Percentiles rank a stretch among this genome's conserved stretches.
phyloP scores from a whole-genome alignment of 352 stramenopile genomes.

The Globisporangium ultimum region DNA sequence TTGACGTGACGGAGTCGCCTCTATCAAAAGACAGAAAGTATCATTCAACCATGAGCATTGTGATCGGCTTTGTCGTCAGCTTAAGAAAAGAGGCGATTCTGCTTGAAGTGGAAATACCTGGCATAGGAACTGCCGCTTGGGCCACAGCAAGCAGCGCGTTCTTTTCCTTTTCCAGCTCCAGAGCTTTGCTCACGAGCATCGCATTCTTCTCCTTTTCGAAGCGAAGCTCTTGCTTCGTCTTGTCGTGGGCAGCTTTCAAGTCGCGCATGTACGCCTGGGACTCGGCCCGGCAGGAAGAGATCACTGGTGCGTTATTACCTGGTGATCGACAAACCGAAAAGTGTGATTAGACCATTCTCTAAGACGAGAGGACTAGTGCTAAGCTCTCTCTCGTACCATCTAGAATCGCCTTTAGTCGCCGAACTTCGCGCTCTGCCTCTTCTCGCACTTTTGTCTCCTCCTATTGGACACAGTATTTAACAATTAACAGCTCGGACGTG shows the following conservation, averaged over 20 bases:
- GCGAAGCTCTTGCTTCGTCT: conserved; percentile 58
- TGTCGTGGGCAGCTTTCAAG: conserved; percentile 55
- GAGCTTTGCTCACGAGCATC: conserved; percentile 54
- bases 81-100: not conserved
- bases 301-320: conserved; percentile 45
- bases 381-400: conserved; percentile 23
- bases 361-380: too few species aligned
- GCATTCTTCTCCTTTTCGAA: conserved; percentile 78
- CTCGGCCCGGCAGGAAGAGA: conserved; percentile 55
- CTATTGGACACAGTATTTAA: conserved; percentile 17
- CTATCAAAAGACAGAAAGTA: not conserved
- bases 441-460: conserved; percentile 74
- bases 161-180: conserved; percentile 73
- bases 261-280: conserved; percentile 61
- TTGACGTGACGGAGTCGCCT: conserved; percentile 15
- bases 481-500: not conserved
- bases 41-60: not conserved
- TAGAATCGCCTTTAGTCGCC: conserved; percentile 59
- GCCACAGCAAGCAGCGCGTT: conserved; percentile 32
- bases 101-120: conserved; percentile 1
- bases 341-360: not conserved
- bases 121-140: not conserved
- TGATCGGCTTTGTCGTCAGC: not conserved
- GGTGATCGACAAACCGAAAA: not conserved
- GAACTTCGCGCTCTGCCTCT: conserved; percentile 70